Base-by-base conservation (phyloP, 345 rosid genomes). In the Corchorus olitorius region DNA sequence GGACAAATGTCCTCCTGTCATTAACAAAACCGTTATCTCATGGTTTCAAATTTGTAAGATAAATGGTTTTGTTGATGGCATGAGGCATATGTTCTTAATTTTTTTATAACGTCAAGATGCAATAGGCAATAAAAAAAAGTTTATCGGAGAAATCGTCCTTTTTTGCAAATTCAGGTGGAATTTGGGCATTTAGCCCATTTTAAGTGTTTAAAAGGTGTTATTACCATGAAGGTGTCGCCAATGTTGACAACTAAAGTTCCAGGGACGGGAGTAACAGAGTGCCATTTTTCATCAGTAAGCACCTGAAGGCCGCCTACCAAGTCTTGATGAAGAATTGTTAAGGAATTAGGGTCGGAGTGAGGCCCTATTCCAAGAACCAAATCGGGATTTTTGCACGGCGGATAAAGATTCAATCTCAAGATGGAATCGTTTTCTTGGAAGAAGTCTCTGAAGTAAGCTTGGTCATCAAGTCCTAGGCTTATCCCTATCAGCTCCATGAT, bases 201-300 rank as follows among this genome's bases (percentile, higher is more conserved):
- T 39, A 39, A 39, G 43, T 39, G 43, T 6, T 39, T 39, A 11
- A 0, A 39, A 58, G 37, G 16, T 50, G 4, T 50, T 86, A 91
- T 50, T 86, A 91, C 96, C 93, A 81, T 85, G 88, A 89, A 88
- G 7, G 96, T 91, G 77, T 91, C 96, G 34, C 96, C 96, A 58
- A 91, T 84, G 82, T 91, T 91, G 70, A 91, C 87, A 35, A 91
- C 96, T 20, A 91, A 91, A 14, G 96, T 81, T 1, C 84, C 63
- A 12, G 81, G 78, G 48, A 76, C 79, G 3, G 93, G 96, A 66
- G 65, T 34, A 41, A 91, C 76, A 0, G 82, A 70, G 49, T 80
- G 87, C 96, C 96, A 91, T 22, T 87, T 75, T 54, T 76, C 80
- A 72, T 91, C 93, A 0, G 81, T 80, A n/a, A 84, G 79, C 58